These are phyloP conservation scores for Sordariomycetes sp. DNA, from an alignment of 2,329 filamentous ascomycete species.

Conservation along the genomic window DNA sequence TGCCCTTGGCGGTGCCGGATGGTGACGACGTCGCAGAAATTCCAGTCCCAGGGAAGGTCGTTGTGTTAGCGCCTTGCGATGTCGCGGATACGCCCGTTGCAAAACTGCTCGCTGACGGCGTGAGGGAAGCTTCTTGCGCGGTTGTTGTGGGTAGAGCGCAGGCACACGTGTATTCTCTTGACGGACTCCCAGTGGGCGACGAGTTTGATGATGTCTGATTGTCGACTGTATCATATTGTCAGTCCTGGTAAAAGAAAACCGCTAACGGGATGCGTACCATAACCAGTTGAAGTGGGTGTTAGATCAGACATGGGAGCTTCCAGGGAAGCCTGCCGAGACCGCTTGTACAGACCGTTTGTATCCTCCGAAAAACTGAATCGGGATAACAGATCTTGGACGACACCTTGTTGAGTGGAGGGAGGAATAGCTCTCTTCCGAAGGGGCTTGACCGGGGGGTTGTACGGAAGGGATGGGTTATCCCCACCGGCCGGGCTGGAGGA, in stretches of 20 bases:
- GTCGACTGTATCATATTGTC: neutral
- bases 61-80: neutral
- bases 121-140: neutral
- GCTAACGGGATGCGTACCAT: neutral
- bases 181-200: neutral
- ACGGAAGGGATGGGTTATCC: neutral
- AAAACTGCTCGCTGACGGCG: neutral
- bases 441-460: neutral
- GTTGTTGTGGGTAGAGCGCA: neutral
- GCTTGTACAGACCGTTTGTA: neutral
- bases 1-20: too few relatives aligned
- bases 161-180: neutral
- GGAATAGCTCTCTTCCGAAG: neutral
- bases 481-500: neutral
- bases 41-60: too few relatives aligned
- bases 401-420: neutral
- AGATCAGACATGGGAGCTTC: neutral
- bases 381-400: neutral
- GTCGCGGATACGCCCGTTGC: neutral
- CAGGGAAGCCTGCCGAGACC: neutral
- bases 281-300: neutral
- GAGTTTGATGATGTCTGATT: neutral
- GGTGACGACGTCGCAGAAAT: too few relatives aligned
- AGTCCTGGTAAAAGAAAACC: neutral
- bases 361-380: neutral